Evolutionary conservation across 306 rosid species (phyloP).

Genomic region (Comarum palustre): DNA sequence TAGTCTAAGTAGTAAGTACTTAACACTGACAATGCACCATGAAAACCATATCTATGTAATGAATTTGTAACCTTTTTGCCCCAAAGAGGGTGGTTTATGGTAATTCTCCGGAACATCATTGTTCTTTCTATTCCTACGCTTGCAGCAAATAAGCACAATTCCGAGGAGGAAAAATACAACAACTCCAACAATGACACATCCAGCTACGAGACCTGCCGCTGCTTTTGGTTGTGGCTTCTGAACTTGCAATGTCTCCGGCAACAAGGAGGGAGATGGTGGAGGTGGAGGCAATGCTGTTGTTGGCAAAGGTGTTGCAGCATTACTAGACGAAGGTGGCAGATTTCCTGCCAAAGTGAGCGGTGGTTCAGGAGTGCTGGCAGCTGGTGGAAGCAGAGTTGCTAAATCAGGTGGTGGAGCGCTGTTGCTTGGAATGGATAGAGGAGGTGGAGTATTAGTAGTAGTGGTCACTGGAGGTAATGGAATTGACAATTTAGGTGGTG

Average conservation of each 20-base stretch:
- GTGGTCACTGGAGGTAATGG: background rate
- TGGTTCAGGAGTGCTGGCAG: background rate
- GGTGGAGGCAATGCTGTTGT: slow-evolving; percentile 2
- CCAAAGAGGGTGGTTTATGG: slow-evolving; percentile 14
- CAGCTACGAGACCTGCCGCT: slow-evolving; percentile 30
- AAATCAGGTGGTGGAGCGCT: slow-evolving; percentile 4
- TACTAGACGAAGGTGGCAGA: background rate
- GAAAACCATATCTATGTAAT: background rate
- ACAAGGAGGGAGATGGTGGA: slow-evolving; percentile 17
- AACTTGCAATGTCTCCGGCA: slow-evolving; percentile 35
- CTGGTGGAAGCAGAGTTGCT: slow-evolving; percentile 1
- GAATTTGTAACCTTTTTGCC: slow-evolving; percentile 33
- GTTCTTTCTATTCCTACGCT: slow-evolving; percentile 23
- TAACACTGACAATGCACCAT: too few species aligned
- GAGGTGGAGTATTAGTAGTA: background rate
- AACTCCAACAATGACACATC: slow-evolving; percentile 27
- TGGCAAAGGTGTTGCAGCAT: background rate
- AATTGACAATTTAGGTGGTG: slow-evolving; percentile 8
- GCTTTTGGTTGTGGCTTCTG: slow-evolving; percentile 21
- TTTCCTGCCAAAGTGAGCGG: background rate
- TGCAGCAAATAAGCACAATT: slow-evolving; percentile 17
- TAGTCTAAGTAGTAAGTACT: too few species aligned
- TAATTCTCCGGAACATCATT: background rate
- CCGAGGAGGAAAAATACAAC: slow-evolving; percentile 18
- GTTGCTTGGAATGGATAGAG: background rate